Conservation (phyloP, 1,284 basidiomycete genomes). For the Coniferiporia weirii region DNA sequence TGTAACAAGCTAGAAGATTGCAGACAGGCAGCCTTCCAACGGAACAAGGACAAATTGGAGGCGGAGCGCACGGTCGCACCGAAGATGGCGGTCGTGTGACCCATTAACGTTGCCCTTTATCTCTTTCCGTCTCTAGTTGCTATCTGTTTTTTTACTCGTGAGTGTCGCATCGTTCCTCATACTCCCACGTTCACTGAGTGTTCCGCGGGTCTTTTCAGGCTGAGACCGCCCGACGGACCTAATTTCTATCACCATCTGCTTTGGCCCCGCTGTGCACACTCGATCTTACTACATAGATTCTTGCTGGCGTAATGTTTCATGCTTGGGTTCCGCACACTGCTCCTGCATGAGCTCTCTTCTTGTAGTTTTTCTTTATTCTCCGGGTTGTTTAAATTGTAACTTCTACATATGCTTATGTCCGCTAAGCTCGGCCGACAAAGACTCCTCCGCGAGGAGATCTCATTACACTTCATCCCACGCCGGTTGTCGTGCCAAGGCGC, state of each 20-base stretch:
- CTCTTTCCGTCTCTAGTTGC: slow-evolving; percentile 6
- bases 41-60: slow-evolving; percentile 82
- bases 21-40: slow-evolving; percentile 77
- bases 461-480: background rate
- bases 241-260: background rate
- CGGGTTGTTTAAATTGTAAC: background rate
- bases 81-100: slow-evolving; percentile 76
- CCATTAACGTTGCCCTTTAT: slow-evolving; percentile 16
- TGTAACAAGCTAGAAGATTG: slow-evolving; percentile 77
- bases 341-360: background rate
- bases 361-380: background rate
- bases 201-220: background rate
- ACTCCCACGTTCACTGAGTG: background rate
- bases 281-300: background rate
- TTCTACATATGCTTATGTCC: background rate
- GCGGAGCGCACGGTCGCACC: slow-evolving; percentile 78
- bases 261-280: background rate
- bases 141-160: background rate
- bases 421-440: background rate
- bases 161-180: background rate
- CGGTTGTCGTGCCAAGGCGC: background rate
- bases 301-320: background rate
- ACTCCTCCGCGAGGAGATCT: background rate
- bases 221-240: background rate
- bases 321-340: background rate